Evolutionary conservation across 2,329 filamentous ascomycete species (phyloP), one percentile per base, ranked within the genome.

Genomic region (Curvularia spicifera): DNA sequence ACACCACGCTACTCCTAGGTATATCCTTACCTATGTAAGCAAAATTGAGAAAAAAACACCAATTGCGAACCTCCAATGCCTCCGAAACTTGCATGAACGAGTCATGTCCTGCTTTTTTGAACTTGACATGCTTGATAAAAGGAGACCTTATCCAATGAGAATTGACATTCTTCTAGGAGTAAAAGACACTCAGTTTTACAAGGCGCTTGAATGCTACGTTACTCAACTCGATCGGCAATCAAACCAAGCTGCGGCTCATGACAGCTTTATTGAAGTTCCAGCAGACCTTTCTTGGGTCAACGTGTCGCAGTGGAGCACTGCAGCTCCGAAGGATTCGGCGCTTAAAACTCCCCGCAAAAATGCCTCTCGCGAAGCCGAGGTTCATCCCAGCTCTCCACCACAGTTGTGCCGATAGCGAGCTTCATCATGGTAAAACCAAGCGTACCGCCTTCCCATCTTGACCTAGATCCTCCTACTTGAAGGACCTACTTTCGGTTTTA

Each of bases 351-450:
- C 44, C 56, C 51, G 51, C 56, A 57, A 26, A 54, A n/a, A 37
- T 8, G 15, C 24, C 20, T 26, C 18, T 12, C 40, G 15, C 51
- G 29, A 28, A 64, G 60, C 66, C 66, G 65, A 68, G 67, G 67
- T 65, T 56, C 56, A 47, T 26, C 52, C 39, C 43, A 63, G n/a
- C 61, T 59, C 59, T 60, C 57, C 53, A 51, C 55, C 43, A 47
- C n/a, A 57, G 47, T 52, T 59, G 59, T 56, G 46, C 51, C 45
- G 48, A 45, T 43, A 56, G 31, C 47, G 51, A 66, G 62, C 63
- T 60, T 60, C 65, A 62, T 63, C 64, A 69, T 62, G 58, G 53
- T 40, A 51, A 29, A 15, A 53, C 24, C 43, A 50, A 56, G 52
- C 45, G 10, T 31, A 15, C 26, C 37, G 37, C 42, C 15, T 28